phyloP scores from a whole-genome alignment of 2,329 filamentous ascomycete genomes.

The Trichoderma sp. region DNA sequence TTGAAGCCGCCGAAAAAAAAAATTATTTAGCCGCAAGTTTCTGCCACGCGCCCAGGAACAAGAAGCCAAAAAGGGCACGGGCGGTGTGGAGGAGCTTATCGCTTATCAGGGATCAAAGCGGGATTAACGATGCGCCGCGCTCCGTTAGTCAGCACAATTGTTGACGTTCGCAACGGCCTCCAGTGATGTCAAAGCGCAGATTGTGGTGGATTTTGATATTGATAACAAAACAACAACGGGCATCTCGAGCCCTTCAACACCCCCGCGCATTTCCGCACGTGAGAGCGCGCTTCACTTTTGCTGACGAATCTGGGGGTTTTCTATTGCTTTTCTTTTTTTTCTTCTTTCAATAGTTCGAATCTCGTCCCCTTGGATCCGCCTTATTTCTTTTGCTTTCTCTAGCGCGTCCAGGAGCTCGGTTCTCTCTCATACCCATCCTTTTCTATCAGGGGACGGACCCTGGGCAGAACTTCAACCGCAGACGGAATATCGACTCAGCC shows the following conservation, averaged over 20 bases:
- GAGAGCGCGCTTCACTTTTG: not conserved
- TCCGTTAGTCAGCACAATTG: slow-evolving; percentile 14
- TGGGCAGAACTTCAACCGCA: not conserved
- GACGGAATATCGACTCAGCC: not conserved
- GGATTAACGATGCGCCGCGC: slow-evolving; percentile 20
- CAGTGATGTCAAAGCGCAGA: slow-evolving; percentile 5
- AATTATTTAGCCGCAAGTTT: slow-evolving; percentile 9
- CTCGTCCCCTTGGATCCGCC: not conserved
- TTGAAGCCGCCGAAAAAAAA: not conserved
- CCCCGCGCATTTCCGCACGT: not conserved
- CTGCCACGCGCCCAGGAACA: slow-evolving; percentile 17
- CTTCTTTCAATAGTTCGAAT: not conserved
- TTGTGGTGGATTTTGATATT: not conserved
- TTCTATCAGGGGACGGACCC: not conserved
- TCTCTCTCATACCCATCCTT: slow-evolving; percentile 1
- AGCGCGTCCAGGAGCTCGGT: not conserved
- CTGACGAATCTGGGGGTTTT: not conserved
- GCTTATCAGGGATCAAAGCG: slow-evolving; percentile 16
- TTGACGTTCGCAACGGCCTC: slow-evolving; percentile 19
- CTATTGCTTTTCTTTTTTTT: not conserved
- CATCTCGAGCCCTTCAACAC: not conserved
- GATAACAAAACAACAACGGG: not conserved
- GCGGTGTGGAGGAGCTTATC: slow-evolving; percentile 22
- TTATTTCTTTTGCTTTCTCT: not conserved
- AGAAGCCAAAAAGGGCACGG: not conserved